Percentiles rank a stretch among this genome's conserved stretches.
phyloP scores from a whole-genome alignment of 2,329 filamentous ascomycete genomes.

The Trichoderma sp. region DNA sequence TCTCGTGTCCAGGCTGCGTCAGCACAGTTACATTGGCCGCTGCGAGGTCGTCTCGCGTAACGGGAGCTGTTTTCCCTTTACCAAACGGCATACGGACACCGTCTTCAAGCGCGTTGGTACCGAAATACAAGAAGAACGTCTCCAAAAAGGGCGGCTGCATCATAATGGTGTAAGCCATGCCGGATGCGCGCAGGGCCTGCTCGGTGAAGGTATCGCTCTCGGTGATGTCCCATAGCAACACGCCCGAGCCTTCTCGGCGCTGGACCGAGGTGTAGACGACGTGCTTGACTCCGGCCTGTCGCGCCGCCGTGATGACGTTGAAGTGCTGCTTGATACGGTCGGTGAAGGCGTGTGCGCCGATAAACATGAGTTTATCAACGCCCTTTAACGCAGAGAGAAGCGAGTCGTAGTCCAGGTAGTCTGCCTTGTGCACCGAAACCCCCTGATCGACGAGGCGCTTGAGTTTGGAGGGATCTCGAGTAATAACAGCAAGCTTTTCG shows the following conservation, averaged over 20 bases:
- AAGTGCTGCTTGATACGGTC: conserved; percentile 12
- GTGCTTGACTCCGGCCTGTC: neutral
- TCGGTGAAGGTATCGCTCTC: conserved; percentile 10
- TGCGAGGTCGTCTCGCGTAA: neutral
- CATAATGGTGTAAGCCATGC: conserved; percentile 6
- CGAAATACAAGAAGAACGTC: neutral
- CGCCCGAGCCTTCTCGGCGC: neutral
- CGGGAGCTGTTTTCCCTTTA: neutral
- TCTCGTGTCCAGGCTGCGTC: neutral
- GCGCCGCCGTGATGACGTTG: conserved; percentile 1
- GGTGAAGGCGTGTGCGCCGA: conserved; percentile 1
- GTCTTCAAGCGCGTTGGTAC: neutral
- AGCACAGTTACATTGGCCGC: conserved; percentile 4
- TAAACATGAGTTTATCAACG: neutral
- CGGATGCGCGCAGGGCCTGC: neutral
- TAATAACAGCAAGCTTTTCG: neutral
- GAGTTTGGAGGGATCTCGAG: neutral
- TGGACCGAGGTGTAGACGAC: conserved; percentile 2
- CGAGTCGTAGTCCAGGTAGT: conserved; percentile 2
- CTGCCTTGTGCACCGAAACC: neutral
- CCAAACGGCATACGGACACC: conserved; percentile 3
- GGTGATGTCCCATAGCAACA: neutral
- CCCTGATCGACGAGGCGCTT: conserved; percentile 2
- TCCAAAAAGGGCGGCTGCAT: conserved; percentile 13
- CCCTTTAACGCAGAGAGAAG: neutral